A percentile compares a stretch with the other conserved stretches of the same genome.
Conservation (phyloP, 2,329 filamentous ascomycete genomes). For the Penicillium capsulatum region DNA sequence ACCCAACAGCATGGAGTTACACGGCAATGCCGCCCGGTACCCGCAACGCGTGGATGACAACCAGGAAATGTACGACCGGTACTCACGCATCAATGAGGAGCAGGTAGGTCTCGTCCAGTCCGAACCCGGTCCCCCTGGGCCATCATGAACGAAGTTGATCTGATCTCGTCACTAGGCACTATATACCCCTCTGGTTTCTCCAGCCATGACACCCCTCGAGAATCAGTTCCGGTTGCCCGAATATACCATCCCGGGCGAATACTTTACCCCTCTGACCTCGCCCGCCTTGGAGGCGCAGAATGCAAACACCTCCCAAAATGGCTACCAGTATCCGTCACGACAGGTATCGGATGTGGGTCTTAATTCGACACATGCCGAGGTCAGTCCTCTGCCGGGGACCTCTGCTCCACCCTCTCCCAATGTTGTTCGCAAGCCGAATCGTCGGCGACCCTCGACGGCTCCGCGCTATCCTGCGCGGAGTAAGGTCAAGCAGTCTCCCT, state of each 20-base stretch:
- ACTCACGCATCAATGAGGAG: slow-evolving; percentile 42
- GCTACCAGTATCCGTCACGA: slow-evolving; percentile 34
- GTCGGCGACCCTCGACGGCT: slow-evolving; percentile 35
- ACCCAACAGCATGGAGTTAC: slow-evolving; percentile 48
- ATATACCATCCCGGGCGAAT: slow-evolving; percentile 47
- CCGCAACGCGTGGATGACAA: slow-evolving; percentile 39
- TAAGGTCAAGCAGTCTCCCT: slow-evolving; percentile 44
- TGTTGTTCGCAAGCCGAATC: slow-evolving; percentile 37
- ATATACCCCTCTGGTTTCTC: slow-evolving; percentile 49
- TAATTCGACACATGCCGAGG: slow-evolving; percentile 41
- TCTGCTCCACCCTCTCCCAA: slow-evolving; percentile 26
- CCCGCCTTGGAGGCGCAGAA: slow-evolving; percentile 49
- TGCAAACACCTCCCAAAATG: slow-evolving; percentile 28
- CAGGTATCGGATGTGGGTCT: slow-evolving; percentile 40
- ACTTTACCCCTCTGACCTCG: slow-evolving; percentile 49
- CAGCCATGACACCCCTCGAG: slow-evolving; percentile 49
- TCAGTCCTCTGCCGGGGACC: slow-evolving; percentile 29
- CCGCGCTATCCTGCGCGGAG: slow-evolving; percentile 33
- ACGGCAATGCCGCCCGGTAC: slow-evolving; percentile 42
- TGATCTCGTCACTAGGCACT: slow-evolving; percentile 35
- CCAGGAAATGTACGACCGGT: slow-evolving; percentile 44
- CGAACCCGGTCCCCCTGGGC: too few species aligned
- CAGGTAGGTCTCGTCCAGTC: slow-evolving; percentile 33
- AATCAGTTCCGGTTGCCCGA: slow-evolving; percentile 46
- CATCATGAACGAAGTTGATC: neutral